These are phyloP conservation scores for Ascodesmis nigricans DNA, from an alignment of 495 filamentous ascomycete species.

Conservation along the genomic window DNA sequence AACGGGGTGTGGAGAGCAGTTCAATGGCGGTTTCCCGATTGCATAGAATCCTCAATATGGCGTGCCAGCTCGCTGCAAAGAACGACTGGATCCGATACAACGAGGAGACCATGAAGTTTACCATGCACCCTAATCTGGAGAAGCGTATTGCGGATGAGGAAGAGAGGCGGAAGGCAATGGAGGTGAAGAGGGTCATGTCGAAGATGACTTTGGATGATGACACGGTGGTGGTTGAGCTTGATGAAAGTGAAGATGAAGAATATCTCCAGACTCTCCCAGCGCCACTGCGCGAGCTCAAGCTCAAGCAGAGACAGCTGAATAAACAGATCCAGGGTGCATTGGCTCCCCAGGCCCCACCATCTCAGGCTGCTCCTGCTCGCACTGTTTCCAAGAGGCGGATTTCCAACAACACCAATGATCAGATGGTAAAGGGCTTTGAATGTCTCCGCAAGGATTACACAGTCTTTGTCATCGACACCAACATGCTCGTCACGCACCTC, in stretches of 20 bases:
- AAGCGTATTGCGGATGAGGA: constrained; percentile 9
- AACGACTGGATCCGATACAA: constrained; percentile 3
- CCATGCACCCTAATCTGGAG: constrained; percentile 10
- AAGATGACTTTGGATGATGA: constrained; percentile 4
- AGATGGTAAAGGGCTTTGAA: constrained; percentile 15
- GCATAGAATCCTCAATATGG: constrained; percentile 58
- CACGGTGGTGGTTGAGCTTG: constrained; percentile 15
- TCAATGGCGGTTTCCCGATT: constrained; percentile 42
- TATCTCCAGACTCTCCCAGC: constrained; percentile 15
- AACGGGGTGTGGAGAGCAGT: constrained; percentile 45
- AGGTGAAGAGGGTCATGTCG: constrained; percentile 1
- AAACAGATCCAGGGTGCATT: constrained; percentile 8
- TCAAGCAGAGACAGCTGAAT: constrained; percentile 9
- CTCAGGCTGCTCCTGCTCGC: constrained; percentile 1
- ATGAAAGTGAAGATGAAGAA: constrained; percentile 14
- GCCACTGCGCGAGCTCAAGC: constrained; percentile 12
- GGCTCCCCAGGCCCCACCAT: neutral
- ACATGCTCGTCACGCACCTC: constrained; percentile 15
- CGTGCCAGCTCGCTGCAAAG: constrained; percentile 26
- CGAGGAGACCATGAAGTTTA: constrained; percentile 2
- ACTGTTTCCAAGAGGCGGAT: constrained; percentile 1
- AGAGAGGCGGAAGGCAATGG: neutral
- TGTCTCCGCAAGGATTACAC: constrained; percentile 14
- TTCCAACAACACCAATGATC: too few species aligned
- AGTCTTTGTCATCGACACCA: constrained; percentile 20